Evolutionary conservation across 1,139 yeast species (phyloP).

Genomic region (Yamadazyma dendronema): DNA sequence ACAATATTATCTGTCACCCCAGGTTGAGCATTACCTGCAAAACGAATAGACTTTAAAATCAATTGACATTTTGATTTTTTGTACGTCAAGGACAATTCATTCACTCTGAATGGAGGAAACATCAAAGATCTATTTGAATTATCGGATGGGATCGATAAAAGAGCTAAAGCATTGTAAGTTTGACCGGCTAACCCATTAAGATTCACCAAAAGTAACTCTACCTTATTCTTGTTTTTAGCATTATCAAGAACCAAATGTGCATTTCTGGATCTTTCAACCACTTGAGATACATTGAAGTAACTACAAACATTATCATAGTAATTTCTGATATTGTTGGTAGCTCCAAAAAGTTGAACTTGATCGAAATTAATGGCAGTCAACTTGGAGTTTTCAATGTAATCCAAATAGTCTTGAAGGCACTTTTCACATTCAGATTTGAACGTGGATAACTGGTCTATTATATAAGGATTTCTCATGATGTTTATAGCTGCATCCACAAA

Average conservation of each 20-base stretch:
- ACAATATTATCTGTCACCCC: conserved; percentile 10
- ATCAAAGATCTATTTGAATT: conserved; percentile 27
- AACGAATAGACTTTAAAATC: conserved; percentile 27
- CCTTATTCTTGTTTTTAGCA: conserved; percentile 8
- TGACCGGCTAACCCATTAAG: conserved; percentile 21
- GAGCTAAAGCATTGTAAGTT: conserved; percentile 37
- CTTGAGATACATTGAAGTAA: conserved; percentile 37
- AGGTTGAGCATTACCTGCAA: conserved; percentile 14
- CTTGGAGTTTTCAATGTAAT: conserved; percentile 16
- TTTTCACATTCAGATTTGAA: conserved; percentile 18
- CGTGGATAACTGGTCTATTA: conserved; percentile 30
- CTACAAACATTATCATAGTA: conserved; percentile 32
- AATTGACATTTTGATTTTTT: conserved; percentile 21
- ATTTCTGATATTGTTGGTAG: conserved; percentile 8
- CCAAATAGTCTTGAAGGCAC: conserved; percentile 21
- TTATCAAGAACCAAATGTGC: conserved; percentile 21
- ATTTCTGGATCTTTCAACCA: conserved; percentile 32
- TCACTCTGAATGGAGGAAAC: conserved; percentile 42
- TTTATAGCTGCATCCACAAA: conserved; percentile 25
- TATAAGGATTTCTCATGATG: conserved; percentile 40
- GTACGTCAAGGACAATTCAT: conserved; percentile 15
- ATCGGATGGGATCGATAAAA: conserved; percentile 23
- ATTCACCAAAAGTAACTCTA: conserved; percentile 35
- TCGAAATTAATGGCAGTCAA: conserved; percentile 37
- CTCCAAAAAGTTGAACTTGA: conserved; percentile 31